These are phyloP conservation scores for Cenchrus fungigraminus DNA, from an alignment of 176 grass and related monocot species.

Conservation along the genomic window DNA sequence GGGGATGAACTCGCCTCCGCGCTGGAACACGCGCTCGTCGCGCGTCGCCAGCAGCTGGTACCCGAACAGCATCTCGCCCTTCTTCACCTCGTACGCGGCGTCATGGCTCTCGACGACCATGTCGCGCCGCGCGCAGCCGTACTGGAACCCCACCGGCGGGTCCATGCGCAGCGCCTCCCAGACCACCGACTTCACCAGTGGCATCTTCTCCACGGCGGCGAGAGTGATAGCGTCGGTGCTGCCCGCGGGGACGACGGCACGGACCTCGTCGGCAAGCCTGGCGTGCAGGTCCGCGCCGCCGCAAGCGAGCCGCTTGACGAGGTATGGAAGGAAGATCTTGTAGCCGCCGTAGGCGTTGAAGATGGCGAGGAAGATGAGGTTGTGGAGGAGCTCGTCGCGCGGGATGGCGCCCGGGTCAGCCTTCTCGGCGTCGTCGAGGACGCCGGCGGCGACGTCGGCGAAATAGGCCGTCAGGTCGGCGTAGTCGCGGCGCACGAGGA, in stretches of 20 bases:
- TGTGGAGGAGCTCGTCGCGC: constrained; percentile 73
- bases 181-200: constrained; percentile 71
- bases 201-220: constrained; percentile 58
- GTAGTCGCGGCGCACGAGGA: constrained; percentile 66
- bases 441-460: constrained; percentile 27
- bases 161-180: constrained; percentile 71
- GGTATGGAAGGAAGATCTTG: constrained; percentile 71
- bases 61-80: constrained; percentile 80
- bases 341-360: constrained; percentile 82
- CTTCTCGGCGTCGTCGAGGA: constrained; percentile 64
- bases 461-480: constrained; percentile 57
- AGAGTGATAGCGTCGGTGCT: background rate
- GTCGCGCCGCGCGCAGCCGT: constrained; percentile 60
- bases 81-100: constrained; percentile 60
- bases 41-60: constrained; percentile 74
- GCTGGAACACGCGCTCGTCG: constrained; percentile 63
- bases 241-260: background rate
- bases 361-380: constrained; percentile 67
- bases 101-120: constrained; percentile 76
- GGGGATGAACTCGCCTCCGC: constrained; percentile 50
- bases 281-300: constrained; percentile 55
- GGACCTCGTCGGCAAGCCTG: constrained; percentile 57
- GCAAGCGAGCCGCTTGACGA: constrained; percentile 68
- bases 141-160: constrained; percentile 88
- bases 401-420: constrained; percentile 18